These are phyloP conservation scores for Furcasterigmium furcatum DNA, from an alignment of 2,329 filamentous ascomycete species.

Conservation along the genomic window DNA sequence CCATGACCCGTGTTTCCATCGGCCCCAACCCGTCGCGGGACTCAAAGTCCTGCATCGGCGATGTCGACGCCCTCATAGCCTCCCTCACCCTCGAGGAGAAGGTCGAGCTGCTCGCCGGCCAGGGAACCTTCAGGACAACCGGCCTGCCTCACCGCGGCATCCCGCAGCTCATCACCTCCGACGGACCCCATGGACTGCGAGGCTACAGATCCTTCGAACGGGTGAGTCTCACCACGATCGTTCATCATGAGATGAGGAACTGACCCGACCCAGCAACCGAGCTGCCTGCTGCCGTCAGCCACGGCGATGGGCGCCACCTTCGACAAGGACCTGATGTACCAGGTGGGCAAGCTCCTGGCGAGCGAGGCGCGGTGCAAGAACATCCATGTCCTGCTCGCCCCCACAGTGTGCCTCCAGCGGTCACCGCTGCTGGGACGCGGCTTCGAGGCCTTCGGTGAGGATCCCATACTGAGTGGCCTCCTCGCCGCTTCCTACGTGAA, in stretches of 20 bases:
- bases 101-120: slow-evolving; percentile 6
- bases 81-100: slow-evolving; percentile 7
- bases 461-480: slow-evolving; percentile 3
- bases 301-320: slow-evolving; percentile 3
- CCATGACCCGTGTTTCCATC: background rate
- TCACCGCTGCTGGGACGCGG: slow-evolving; percentile 6
- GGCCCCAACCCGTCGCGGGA: background rate
- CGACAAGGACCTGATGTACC: slow-evolving; percentile 15
- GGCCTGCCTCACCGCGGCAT: background rate
- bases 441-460: slow-evolving; percentile 4
- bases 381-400: slow-evolving; percentile 2
- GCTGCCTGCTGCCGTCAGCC: slow-evolving; percentile 15
- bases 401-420: slow-evolving; percentile 7
- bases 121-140: background rate
- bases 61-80: background rate
- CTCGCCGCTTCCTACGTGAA: slow-evolving; percentile 18
- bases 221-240: background rate
- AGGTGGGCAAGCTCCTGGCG: slow-evolving; percentile 47
- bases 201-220: background rate
- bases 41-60: background rate
- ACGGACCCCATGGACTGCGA: slow-evolving; percentile 2
- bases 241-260: no score
- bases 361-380: slow-evolving; percentile 35
- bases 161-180: background rate
- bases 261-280: background rate